phyloP scores from a whole-genome alignment of 352 stramenopile species.

The Pythium oligandrum region DNA sequence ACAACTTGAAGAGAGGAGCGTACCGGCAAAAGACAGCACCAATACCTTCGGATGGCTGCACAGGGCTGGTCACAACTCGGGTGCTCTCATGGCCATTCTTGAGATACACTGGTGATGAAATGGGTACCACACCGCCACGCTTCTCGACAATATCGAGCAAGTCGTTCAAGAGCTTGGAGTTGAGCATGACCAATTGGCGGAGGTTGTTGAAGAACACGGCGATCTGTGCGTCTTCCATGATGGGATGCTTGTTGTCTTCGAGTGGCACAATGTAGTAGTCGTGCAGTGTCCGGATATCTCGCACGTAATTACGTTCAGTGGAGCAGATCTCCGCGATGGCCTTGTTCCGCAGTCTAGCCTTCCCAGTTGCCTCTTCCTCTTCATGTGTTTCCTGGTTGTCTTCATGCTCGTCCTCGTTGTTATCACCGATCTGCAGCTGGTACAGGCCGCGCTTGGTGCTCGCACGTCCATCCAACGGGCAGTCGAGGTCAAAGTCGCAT shows the following conservation, averaged over 20 bases:
- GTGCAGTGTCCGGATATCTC: slow-evolving; percentile 66
- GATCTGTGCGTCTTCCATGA: slow-evolving; percentile 82
- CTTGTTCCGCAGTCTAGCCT: slow-evolving; percentile 29
- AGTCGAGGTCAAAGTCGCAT: slow-evolving; percentile 1
- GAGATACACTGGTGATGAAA: slow-evolving; percentile 15
- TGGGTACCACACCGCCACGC: slow-evolving; percentile 12
- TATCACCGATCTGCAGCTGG: slow-evolving; percentile 14
- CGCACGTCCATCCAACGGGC: not conserved
- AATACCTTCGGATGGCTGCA: slow-evolving; percentile 37
- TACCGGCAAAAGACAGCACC: slow-evolving; percentile 80
- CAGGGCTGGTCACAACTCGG: slow-evolving; percentile 15
- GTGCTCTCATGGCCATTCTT: not conserved
- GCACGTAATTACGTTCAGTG: slow-evolving; percentile 76
- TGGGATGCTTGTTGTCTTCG: slow-evolving; percentile 69
- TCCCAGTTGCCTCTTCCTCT: slow-evolving; percentile 9
- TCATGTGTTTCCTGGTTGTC: slow-evolving; percentile 6
- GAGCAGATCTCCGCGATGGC: slow-evolving; percentile 78
- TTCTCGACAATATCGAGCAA: slow-evolving; percentile 51
- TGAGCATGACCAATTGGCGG: slow-evolving; percentile 77
- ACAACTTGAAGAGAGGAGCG: slow-evolving; percentile 77
- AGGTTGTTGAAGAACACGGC: slow-evolving; percentile 87
- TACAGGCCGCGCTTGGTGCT: not conserved
- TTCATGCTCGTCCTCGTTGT: slow-evolving; percentile 19
- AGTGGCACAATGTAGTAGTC: slow-evolving; percentile 80
- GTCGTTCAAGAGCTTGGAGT: slow-evolving; percentile 78